These are phyloP conservation scores for Berberis thunbergii DNA, from an alignment of 164 flowering plant species.

Conservation along the genomic window DNA sequence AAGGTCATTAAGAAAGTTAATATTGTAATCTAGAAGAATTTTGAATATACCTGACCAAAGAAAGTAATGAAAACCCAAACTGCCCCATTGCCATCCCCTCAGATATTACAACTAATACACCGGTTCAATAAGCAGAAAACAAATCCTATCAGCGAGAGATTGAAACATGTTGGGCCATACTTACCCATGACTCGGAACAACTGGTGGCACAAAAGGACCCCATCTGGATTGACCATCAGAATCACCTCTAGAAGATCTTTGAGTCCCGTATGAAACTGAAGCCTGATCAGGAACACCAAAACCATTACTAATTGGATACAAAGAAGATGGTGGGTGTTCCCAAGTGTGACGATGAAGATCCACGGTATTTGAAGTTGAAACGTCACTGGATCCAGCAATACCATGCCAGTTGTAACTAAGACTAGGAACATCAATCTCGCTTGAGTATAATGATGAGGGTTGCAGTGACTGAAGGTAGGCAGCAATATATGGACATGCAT, in stretches of 20 bases:
- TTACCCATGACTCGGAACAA: slow-evolving; percentile 58
- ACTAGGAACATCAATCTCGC: slow-evolving; percentile 46
- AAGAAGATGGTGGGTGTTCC: slow-evolving; percentile 57
- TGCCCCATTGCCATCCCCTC: too few species aligned
- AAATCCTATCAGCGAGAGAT: neutral
- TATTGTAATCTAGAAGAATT: neutral
- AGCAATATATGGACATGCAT: slow-evolving; percentile 59
- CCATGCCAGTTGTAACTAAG: slow-evolving; percentile 57
- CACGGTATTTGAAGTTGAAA: slow-evolving; percentile 34
- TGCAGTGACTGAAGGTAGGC: slow-evolving; percentile 61
- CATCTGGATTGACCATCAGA: slow-evolving; percentile 45
- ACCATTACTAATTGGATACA: slow-evolving; percentile 33
- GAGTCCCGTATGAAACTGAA: slow-evolving; percentile 26
- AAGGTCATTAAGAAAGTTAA: neutral
- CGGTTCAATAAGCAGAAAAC: neutral
- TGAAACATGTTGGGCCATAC: neutral
- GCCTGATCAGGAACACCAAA: slow-evolving; percentile 17
- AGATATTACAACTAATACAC: too few species aligned
- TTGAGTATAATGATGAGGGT: slow-evolving; percentile 53
- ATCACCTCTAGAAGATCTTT: slow-evolving; percentile 40
- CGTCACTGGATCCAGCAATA: slow-evolving; percentile 40
- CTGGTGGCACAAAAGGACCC: slow-evolving; percentile 51
- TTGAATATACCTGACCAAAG: too few species aligned
- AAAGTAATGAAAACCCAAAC: too few species aligned
- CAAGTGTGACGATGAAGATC: slow-evolving; percentile 54